Base-by-base conservation (phyloP, 345 rosid species). In the Pugionium dolabratum region DNA sequence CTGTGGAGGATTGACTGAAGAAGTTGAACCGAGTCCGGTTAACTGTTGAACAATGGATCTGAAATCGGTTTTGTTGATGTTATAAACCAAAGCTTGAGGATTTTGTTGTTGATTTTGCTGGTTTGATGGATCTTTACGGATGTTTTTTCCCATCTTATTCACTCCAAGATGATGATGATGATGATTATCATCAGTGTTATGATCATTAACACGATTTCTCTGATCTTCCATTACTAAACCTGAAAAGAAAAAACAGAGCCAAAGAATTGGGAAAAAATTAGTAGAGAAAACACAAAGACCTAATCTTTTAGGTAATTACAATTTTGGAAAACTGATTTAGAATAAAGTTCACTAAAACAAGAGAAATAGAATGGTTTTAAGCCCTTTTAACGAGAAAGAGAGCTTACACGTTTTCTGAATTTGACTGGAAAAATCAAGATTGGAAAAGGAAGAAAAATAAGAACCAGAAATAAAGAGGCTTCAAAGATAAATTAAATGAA, bases 41-140 rank as follows among this genome's bases (percentile, higher is more conserved):
- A 92, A 86, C 70, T 86, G 89, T 77, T 92, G 98, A 81, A 89
- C 98, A 45, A 89, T 79, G 49, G 82, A 87, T 55, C 96, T 79
- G 50, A 92, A 92, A 55, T 92, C 91, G 54, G 81, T 87, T 90
- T 89, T 92, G 89, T 90, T 87, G 61, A 92, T 92, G 80, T 92
- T 92, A 80, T 89, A 92, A 72, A 92, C 95, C 75, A 87, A 89
- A 67, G 95, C 92, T 81, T 87, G 98, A 66, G 96, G 91, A 44
- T 75, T 81, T 66, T 78, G 84, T 50, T 79, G 78, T 51, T 83
- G 84, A 54, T 75, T 82, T 30, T 84, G 94, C 69, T 91, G 98
- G 71, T 83, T 92, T 73, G 78, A 43, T 9, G 87, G 91, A 45
- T 93, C 91, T 81, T 92, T 92, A 82, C 77, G 78, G 53, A 89